Base-by-base conservation (phyloP, 305 asterid species). In the Rubia balearica region DNA sequence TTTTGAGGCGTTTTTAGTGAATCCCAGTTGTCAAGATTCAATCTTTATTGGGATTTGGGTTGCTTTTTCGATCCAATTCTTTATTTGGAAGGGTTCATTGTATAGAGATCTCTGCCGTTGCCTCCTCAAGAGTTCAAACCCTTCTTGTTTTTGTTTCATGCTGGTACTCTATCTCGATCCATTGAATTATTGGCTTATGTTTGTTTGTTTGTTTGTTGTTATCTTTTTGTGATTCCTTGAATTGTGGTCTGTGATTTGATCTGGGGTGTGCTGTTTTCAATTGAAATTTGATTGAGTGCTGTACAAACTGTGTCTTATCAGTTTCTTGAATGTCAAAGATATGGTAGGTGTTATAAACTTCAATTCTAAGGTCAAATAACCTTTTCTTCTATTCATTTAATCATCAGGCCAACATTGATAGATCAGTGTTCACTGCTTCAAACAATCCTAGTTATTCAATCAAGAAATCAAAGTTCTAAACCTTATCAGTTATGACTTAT, bases 301-400 rank as follows among this genome's bases (percentile, higher is more conserved):
- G 8, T 21, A 57, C 12, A 57, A 57, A 57, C 14, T 57, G 33
- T 48, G 55, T 16, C 55, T n/a, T n/a, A 48, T 48, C 14, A 48
- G 55, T 79, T 82, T 65, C 75, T 79, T 81, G 55, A 70, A 72
- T 71, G 61, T 70, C 36, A 77, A 76, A 80, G 53, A 46, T 66
- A 72, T 74, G 55, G 56, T 55, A 69, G 8, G 46, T 55, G 56
- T 80, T 51, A 79, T 79, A 81, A 70, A 68, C 88, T 79, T 85
- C 69, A 65, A 73, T 80, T 74, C 84, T 45, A 83, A 77, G 85
- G 65, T 46, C 70, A 61, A 40, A 45, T 57, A 17, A 62, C 10
- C 3, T 16, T 7, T 21, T 41, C 41, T 55, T 33, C 4, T 19
- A 4, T 0, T n/a, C 19, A 64, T 56, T 41, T 6, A 70, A 55